Evolutionary conservation across 805 yeast genomes (phyloP), one percentile per base, ranked within the genome.

Genomic region (Kodamaea restingae): DNA sequence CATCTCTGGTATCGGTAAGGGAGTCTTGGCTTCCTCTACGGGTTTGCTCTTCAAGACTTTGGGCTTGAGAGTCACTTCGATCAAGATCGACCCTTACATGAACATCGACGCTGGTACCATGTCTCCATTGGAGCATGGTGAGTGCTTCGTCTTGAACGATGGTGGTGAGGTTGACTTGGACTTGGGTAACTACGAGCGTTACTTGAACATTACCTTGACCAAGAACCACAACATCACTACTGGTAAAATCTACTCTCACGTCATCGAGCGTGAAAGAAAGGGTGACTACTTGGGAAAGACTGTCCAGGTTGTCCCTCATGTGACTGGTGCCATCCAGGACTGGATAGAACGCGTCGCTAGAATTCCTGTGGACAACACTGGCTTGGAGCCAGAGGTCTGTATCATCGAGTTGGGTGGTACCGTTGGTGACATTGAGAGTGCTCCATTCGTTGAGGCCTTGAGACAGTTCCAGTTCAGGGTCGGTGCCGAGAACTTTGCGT

Each of bases 91-190:
- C 70, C 99, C 99, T 29, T 93, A 93, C 68, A 86, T 93, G 95
- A 93, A 93, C 70, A 88, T 93, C 52, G 99, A 93, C 70, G 99
- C 99, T 28, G 99, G 99, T 55, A 93, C 99, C 32, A 93, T 93
- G 99, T 87, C 96, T 30, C 99, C 99, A 15, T 73, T 93, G 59
- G 99, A 93, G 66, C 99, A 93, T 61, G 98, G 99, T 54, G 99
- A 93, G 67, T 95, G 96, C 61, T 93, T 93, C 61, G 98, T 93
- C 38, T 75, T 93, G 58, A 86, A 91, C 63, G 99, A 93, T 61
- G 99, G 99, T 63, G 99, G 98, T 54, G 99, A 93, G 69, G 96
- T 91, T 34, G 99, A 93, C 69, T 77, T 93, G 60, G 99, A 93
- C 70, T 73, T 93, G 51, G 99, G 99, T 61, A 93, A 93, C 70